A percentile compares a stretch with the other conserved stretches of the same genome.
Conservation (phyloP, 345 rosid species). For the Lepidium sativum region DNA sequence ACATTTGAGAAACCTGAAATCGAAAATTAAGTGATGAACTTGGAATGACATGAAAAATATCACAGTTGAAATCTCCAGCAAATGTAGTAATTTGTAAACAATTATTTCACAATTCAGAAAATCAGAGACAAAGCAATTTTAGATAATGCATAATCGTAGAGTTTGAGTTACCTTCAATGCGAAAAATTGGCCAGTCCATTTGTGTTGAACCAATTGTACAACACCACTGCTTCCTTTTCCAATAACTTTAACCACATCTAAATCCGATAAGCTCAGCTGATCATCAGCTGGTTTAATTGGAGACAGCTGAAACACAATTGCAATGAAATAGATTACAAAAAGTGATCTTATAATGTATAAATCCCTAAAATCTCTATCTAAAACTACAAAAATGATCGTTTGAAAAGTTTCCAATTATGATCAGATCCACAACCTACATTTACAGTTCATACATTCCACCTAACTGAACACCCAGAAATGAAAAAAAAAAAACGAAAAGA, state of each 20-base stretch:
- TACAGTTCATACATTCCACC: background rate
- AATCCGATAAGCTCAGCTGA: constrained; percentile 65
- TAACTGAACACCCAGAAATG: background rate
- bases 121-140: too few relatives aligned
- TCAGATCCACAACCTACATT: constrained; percentile 8
- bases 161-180: constrained; percentile 64
- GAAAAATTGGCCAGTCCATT: constrained; percentile 85
- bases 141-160: background rate
- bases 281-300: constrained; percentile 64
- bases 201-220: constrained; percentile 94
- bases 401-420: background rate
- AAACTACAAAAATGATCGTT: background rate
- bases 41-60: background rate
- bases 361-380: background rate
- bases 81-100: too few relatives aligned
- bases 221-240: constrained; percentile 95
- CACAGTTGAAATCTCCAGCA: background rate
- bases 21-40: too few relatives aligned
- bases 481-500: background rate
- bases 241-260: constrained; percentile 68
- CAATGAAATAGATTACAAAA: background rate
- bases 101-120: too few relatives aligned
- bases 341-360: background rate
- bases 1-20: too few relatives aligned
- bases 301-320: constrained; percentile 41